phyloP scores from a whole-genome alignment of 176 grass and related monocot species.

The Melocanna baccifera region DNA sequence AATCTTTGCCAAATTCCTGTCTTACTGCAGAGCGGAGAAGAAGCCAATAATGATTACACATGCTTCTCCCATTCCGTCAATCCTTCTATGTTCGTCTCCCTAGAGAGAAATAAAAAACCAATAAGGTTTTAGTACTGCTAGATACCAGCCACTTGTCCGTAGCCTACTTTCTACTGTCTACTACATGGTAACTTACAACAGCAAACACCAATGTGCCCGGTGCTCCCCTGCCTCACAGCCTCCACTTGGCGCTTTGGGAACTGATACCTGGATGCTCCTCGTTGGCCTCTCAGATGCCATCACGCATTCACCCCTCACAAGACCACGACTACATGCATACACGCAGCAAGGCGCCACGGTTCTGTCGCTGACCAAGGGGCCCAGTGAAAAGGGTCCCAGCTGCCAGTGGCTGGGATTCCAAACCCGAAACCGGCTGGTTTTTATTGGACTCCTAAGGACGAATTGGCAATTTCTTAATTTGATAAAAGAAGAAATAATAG shows the following conservation, averaged over 20 bases:
- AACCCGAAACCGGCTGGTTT: too few relatives aligned
- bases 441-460: too few relatives aligned
- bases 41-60: not conserved
- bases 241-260: slow-evolving; percentile 14
- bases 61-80: not conserved
- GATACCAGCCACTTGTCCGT: not conserved
- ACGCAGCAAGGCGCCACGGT: not conserved
- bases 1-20: not conserved
- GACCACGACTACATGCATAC: not conserved
- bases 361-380: not conserved
- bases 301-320: not conserved
- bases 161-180: not conserved
- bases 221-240: not conserved
- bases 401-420: not conserved
- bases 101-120: not conserved
- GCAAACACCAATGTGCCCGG: not conserved
- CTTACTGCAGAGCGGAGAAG: not conserved
- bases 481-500: too few relatives aligned
- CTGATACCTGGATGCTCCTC: slow-evolving; percentile 5
- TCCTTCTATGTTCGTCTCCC: not conserved
- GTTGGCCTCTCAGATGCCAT: not conserved
- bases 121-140: not conserved
- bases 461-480: too few relatives aligned
- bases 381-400: not conserved
- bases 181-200: not conserved